phyloP scores from a whole-genome alignment of 352 stramenopile species.

The Phytophthora capsici region DNA sequence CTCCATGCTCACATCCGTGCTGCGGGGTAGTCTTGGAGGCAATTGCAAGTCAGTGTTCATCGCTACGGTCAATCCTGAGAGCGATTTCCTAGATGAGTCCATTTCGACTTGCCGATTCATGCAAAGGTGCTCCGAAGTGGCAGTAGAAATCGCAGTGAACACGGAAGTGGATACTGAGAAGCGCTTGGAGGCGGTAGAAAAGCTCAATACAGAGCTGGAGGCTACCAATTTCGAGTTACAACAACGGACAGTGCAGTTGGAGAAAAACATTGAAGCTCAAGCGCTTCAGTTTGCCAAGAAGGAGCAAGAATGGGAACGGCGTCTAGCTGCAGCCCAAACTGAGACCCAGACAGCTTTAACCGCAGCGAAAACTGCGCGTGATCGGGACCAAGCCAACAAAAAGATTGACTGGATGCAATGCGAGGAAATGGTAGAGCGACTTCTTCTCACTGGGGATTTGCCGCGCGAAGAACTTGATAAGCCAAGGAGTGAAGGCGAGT shows the following conservation, averaged over 20 bases:
- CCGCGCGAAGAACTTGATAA: slow-evolving; percentile 46
- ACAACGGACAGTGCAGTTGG: slow-evolving; percentile 49
- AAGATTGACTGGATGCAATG: slow-evolving; percentile 60
- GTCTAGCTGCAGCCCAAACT: slow-evolving; percentile 31
- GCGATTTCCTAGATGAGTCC: slow-evolving; percentile 87
- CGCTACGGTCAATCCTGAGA: slow-evolving; percentile 94
- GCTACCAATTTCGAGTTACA: slow-evolving; percentile 51
- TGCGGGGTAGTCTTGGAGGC: slow-evolving; percentile 94
- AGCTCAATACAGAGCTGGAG: slow-evolving; percentile 58
- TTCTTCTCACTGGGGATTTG: slow-evolving; percentile 56
- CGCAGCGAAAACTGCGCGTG: slow-evolving; percentile 23
- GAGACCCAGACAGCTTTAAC: slow-evolving; percentile 41
- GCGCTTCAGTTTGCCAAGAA: slow-evolving; percentile 40
- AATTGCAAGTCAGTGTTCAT: slow-evolving; percentile 99
- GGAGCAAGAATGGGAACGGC: slow-evolving; percentile 43
- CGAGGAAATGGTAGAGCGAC: slow-evolving; percentile 63
- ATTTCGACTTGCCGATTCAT: slow-evolving; percentile 97
- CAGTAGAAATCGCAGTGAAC: slow-evolving; percentile 73
- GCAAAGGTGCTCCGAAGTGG: slow-evolving; percentile 93
- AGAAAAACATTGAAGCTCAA: slow-evolving; percentile 47
- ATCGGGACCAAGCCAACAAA: slow-evolving; percentile 19
- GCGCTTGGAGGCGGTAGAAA: slow-evolving; percentile 56
- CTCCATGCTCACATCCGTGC: slow-evolving; percentile 96
- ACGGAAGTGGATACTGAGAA: slow-evolving; percentile 72
- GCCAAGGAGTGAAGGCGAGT: slow-evolving; percentile 20